Conservation (phyloP, 208 protist species). For the Tritrichomonas musculus region DNA sequence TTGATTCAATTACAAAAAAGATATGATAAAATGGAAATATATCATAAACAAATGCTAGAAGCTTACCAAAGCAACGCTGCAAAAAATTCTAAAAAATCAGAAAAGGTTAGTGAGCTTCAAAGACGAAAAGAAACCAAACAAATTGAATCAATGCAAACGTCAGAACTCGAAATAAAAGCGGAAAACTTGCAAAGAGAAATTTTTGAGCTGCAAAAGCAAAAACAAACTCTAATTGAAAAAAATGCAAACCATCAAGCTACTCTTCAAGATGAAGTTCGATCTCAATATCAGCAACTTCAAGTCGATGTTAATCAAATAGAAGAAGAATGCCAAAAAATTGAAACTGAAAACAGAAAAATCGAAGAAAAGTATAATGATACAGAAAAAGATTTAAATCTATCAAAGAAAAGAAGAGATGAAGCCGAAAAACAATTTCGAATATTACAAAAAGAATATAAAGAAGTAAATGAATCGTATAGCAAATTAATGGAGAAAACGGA, state of each 20-base stretch:
- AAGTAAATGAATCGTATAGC: not conserved
- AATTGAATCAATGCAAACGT: not conserved
- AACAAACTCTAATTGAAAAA: not conserved
- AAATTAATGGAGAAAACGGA: not conserved
- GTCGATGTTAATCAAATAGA: not conserved
- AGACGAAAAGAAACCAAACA: constrained; percentile 1
- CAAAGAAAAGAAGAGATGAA: not conserved
- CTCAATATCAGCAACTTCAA: not conserved
- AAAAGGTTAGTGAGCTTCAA: not conserved
- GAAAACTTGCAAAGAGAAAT: not conserved
- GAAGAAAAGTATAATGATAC: not conserved
- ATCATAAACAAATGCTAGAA: not conserved
- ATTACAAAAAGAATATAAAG: constrained; percentile 1
- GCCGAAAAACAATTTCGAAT: not conserved
- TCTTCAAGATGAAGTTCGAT: not conserved
- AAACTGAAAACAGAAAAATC: not conserved
- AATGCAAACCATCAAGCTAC: no score
- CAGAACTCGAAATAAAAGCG: not conserved
- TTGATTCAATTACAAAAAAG: not conserved
- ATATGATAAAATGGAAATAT: not conserved
- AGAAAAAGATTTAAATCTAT: not conserved
- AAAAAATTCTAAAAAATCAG: not conserved
- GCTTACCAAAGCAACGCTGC: not conserved
- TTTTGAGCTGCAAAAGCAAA: not conserved
- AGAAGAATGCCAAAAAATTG: not conserved